A percentile compares a stretch with the other conserved stretches of the same genome.
Conservation (phyloP, 1,284 basidiomycete genomes). For the Pholiota adiposa region DNA sequence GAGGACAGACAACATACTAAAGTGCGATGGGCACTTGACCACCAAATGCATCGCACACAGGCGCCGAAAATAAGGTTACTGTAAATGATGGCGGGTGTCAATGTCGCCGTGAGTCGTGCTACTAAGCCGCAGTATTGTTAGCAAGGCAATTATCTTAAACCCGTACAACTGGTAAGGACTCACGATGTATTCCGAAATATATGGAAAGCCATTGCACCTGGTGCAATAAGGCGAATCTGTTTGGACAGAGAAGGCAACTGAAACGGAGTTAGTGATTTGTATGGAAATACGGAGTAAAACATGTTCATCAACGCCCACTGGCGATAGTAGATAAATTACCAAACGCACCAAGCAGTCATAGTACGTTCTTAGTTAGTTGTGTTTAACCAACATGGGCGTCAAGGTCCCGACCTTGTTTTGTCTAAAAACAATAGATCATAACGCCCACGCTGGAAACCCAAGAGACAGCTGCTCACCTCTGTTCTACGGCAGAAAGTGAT, state of each 20-base stretch:
- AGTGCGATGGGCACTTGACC: constrained; percentile 3
- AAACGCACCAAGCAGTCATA: not conserved
- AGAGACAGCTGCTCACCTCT: not conserved
- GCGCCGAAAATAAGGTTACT: constrained; percentile 7
- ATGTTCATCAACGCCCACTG: too few species aligned
- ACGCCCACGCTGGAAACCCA: not conserved
- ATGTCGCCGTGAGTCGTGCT: not conserved
- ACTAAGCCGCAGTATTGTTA: not conserved
- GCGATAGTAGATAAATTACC: not conserved
- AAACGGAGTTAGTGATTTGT: too few species aligned
- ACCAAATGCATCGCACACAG: constrained; percentile 8
- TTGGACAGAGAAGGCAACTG: too few species aligned
- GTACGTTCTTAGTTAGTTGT: too few species aligned
- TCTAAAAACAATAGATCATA: too few species aligned
- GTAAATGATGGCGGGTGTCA: not conserved
- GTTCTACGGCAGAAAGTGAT: not conserved
- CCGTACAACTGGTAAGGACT: not conserved
- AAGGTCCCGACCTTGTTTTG: too few species aligned
- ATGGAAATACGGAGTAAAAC: too few species aligned
- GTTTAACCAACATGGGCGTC: too few species aligned
- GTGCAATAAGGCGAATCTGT: not conserved
- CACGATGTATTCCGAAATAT: not conserved
- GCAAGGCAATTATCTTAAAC: not conserved
- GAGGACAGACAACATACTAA: not conserved
- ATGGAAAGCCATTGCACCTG: not conserved